Evolutionary conservation across 2,329 filamentous ascomycete species (phyloP), one percentile per base, ranked within the genome.

Genomic region (Colletotrichum higginsianum): DNA sequence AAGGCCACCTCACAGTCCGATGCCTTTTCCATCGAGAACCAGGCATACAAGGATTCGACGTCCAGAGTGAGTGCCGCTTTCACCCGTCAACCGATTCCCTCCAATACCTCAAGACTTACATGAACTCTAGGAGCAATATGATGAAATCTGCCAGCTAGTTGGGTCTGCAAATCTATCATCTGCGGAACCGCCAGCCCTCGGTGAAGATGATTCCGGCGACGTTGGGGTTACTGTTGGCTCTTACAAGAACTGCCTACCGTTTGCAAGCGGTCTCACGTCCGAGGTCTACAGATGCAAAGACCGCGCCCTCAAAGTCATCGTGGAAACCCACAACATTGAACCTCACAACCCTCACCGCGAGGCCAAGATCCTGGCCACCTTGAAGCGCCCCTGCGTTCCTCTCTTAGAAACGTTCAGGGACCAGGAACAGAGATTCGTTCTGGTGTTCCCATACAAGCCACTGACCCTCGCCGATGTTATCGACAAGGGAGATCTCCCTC

Each of bases 271-370:
- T 23, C 85, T 96, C 15, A 96, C 94, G 73, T 96, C 96, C 21
- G 90, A 92, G 66, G 91, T 99, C 61, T 98, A 95, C 83, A 92
- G 92, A 76, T 91, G 91, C 50, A 83, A 80, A 26, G 76, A 82
- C 63, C 83, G 85, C 21, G 96, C 96, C 2, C 85, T 99, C 60
- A 99, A 99, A 80, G 91, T 98, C 71, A 97, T 96, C 46, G 91
- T 90, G 38, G 91, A 94, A 42, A 91, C 91, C 47, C 86, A 88
- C 65, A 90, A 92, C 82, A 87, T 91, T 47, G 91, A 93, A 70
- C 96, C 96, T 12, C 96, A 99, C 81, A 91, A 97, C 79, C 92
- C 94, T 1, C 84, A 87, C 57, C 91, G 94, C 53, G 96, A 99
- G 84, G 91, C 91, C 63, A 90, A 91, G 74, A 91, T 98, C 57